A percentile compares a stretch with the other conserved stretches of the same genome.
These are phyloP conservation scores for Colletotrichum sp. DNA, from an alignment of 2,329 filamentous ascomycete genomes.

Conservation along the genomic window DNA sequence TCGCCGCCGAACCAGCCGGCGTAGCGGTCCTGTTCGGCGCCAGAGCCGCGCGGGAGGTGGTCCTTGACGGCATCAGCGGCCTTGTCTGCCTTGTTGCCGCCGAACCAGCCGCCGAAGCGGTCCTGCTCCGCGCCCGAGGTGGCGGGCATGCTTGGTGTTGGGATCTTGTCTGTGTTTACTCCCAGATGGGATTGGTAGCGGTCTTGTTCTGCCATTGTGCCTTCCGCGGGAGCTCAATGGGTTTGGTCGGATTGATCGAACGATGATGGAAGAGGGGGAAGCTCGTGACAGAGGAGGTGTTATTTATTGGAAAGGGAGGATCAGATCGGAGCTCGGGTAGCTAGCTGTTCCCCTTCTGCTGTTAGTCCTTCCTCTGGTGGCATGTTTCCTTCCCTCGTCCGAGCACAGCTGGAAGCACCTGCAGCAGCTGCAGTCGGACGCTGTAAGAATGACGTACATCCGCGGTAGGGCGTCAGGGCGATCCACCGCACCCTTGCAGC, in stretches of 20 bases:
- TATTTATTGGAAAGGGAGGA: background rate
- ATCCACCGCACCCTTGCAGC: constrained; percentile 2
- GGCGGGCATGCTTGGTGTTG: constrained; percentile 6
- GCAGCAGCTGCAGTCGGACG: background rate
- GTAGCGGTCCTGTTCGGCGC: constrained; percentile 28
- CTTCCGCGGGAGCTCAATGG: constrained; percentile 1
- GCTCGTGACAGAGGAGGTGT: background rate
- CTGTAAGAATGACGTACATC: constrained; percentile 18
- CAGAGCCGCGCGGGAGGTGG: constrained; percentile 5
- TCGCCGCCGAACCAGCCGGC: constrained; percentile 25
- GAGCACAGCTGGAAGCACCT: background rate
- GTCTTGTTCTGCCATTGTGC: constrained; percentile 25
- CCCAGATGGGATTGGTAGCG: constrained; percentile 23
- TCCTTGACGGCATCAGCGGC: constrained; percentile 17
- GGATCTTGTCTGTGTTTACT: constrained; percentile 14
- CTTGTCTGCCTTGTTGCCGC: constrained; percentile 3
- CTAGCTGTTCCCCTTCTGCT: background rate
- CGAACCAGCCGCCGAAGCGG: constrained; percentile 13
- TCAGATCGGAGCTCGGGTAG: background rate
- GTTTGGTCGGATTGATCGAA: background rate
- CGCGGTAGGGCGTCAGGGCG: background rate
- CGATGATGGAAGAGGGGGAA: background rate
- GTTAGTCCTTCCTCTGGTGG: background rate
- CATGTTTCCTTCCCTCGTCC: constrained; percentile 1
- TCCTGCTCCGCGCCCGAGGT: constrained; percentile 17